These are phyloP conservation scores for Cyberlindnera petersonii DNA, from an alignment of 805 yeast species.

Conservation along the genomic window DNA sequence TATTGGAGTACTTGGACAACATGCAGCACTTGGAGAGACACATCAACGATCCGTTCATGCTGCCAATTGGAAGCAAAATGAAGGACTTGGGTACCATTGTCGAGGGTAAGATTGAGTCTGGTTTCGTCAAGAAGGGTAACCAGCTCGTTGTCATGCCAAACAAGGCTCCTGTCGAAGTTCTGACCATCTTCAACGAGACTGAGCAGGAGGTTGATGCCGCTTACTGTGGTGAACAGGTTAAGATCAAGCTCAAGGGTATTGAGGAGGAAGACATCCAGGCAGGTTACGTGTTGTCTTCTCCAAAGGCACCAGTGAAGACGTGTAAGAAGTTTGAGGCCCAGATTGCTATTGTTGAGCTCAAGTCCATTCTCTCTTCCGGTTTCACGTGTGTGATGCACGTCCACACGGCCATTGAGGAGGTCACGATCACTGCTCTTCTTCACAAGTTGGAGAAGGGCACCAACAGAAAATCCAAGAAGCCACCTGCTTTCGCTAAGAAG, in stretches of 20 bases:
- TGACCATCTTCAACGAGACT: slow-evolving; percentile 87
- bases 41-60: slow-evolving; percentile 93
- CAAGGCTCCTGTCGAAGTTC: slow-evolving; percentile 75
- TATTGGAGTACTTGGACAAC: slow-evolving; percentile 82
- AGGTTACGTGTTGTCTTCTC: slow-evolving; percentile 89
- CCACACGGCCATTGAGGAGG: slow-evolving; percentile 98
- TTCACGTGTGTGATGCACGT: slow-evolving; percentile 98
- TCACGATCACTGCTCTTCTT: slow-evolving; percentile 69
- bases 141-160: slow-evolving; percentile 89
- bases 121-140: slow-evolving; percentile 79
- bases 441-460: slow-evolving; percentile 97
- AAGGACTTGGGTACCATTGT: slow-evolving; percentile 96
- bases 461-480: slow-evolving; percentile 90
- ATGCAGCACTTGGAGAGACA: slow-evolving; percentile 82
- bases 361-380: slow-evolving; percentile 91
- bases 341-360: slow-evolving; percentile 93
- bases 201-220: slow-evolving; percentile 92
- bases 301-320: slow-evolving; percentile 83
- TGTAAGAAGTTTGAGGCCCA: slow-evolving; percentile 92
- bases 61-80: slow-evolving; percentile 92
- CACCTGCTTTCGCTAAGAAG: slow-evolving; percentile 97
- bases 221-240: slow-evolving; percentile 94
- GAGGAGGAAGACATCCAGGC: slow-evolving; percentile 94
- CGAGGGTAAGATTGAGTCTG: slow-evolving; percentile 98
- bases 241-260: slow-evolving; percentile 87